Percentiles rank a stretch among this genome's conserved stretches.
phyloP scores from a whole-genome alignment of 441 rosid genomes.

The Aleurites moluccanus region DNA sequence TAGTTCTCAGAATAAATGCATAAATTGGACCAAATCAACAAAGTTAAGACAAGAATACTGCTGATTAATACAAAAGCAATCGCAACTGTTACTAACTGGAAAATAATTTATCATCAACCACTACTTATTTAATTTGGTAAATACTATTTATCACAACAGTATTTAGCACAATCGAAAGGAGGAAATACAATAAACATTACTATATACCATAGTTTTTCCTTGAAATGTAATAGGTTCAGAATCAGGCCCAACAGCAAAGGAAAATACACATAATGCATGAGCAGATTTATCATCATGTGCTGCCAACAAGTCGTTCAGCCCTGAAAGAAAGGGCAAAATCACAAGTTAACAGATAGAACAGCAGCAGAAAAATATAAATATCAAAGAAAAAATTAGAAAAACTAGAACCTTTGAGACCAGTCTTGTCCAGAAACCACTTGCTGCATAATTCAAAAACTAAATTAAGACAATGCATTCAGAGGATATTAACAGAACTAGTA shows the following conservation, averaged over 20 bases:
- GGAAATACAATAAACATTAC: neutral
- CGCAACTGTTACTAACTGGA: too few relatives aligned
- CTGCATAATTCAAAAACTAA: conserved; percentile 43
- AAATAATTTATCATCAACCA: too few relatives aligned
- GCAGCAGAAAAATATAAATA: neutral
- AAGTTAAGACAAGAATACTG: too few relatives aligned
- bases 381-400: neutral
- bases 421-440: conserved; percentile 92
- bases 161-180: too few relatives aligned
- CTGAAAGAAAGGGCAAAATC: conserved; percentile 29
- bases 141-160: too few relatives aligned
- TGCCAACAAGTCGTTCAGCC: conserved; percentile 72
- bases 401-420: conserved; percentile 86
- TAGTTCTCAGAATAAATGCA: too few relatives aligned
- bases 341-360: neutral
- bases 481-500: neutral
- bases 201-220: conserved; percentile 76
- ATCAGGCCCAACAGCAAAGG: conserved; percentile 79
- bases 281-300: conserved; percentile 94
- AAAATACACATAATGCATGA: conserved; percentile 78
- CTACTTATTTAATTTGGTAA: too few relatives aligned
- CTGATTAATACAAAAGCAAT: too few relatives aligned
- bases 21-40: too few relatives aligned
- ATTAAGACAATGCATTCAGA: conserved; percentile 11
- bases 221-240: conserved; percentile 68